phyloP scores from a whole-genome alignment of 2,329 filamentous ascomycete genomes.

The Canariomyces notabilis region DNA sequence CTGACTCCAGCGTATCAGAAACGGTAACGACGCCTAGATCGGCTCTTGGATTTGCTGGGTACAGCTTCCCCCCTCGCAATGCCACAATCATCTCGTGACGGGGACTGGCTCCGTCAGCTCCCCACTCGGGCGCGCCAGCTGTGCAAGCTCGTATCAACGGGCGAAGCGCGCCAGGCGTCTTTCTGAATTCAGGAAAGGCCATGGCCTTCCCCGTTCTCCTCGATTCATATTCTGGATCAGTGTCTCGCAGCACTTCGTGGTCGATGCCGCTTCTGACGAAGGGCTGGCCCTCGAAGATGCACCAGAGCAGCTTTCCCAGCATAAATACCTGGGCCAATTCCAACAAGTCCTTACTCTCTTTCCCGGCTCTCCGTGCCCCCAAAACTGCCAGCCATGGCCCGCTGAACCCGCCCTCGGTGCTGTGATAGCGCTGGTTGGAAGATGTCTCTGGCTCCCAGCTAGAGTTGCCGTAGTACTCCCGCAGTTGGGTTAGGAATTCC shows the following conservation, averaged over 20 bases:
- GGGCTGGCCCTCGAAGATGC: slow-evolving; percentile 23
- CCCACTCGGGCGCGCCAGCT: slow-evolving; percentile 22
- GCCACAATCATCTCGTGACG: slow-evolving; percentile 6
- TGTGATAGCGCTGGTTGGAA: slow-evolving; percentile 6
- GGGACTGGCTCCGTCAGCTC: no score
- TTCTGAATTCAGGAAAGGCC: slow-evolving; percentile 20
- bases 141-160: slow-evolving; percentile 21
- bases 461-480: slow-evolving; percentile 9
- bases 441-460: slow-evolving; percentile 15
- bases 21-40: background rate
- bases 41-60: slow-evolving; percentile 1
- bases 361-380: background rate
- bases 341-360: background rate
- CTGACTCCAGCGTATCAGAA: slow-evolving; percentile 5
- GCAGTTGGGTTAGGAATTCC: slow-evolving; percentile 4
- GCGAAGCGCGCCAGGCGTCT: slow-evolving; percentile 12
- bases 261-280: slow-evolving; percentile 21
- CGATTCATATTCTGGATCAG: slow-evolving; percentile 1
- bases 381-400: slow-evolving; percentile 21
- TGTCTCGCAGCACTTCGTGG: slow-evolving; percentile 19
- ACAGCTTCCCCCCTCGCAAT: slow-evolving; percentile 14
- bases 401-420: slow-evolving; percentile 21
- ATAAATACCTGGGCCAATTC: slow-evolving; percentile 26
- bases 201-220: background rate
- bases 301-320: slow-evolving; percentile 28